Percentiles rank a stretch among this genome's conserved stretches.
These are phyloP conservation scores for Boletus edulis DNA, from an alignment of 768 basidiomycete species.

Conservation along the genomic window DNA sequence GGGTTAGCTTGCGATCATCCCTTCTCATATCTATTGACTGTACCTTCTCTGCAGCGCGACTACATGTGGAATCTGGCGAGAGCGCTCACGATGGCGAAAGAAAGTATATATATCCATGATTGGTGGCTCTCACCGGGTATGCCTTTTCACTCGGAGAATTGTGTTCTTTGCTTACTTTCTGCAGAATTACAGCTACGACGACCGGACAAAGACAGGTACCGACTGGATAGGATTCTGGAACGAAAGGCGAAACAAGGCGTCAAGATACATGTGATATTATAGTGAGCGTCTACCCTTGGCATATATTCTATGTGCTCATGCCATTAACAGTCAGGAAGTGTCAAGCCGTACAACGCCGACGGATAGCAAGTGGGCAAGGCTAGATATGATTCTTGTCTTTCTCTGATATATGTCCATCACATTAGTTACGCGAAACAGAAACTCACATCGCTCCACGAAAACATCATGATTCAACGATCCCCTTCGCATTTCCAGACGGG, in stretches of 20 bases:
- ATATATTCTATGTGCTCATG: constrained; percentile 2
- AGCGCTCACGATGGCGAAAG: constrained; percentile 85
- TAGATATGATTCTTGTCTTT: background rate
- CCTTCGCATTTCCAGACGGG: constrained; percentile 98
- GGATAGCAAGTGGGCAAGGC: constrained; percentile 73
- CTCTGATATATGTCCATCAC: constrained; percentile 5
- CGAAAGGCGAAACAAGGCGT: constrained; percentile 94
- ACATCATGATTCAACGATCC: constrained; percentile 95
- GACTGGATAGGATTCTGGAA: constrained; percentile 82
- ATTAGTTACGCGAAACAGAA: constrained; percentile 83
- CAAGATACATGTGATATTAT: constrained; percentile 92
- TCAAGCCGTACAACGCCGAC: constrained; percentile 93
- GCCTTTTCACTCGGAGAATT: background rate
- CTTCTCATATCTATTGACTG: background rate
- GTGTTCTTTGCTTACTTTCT: background rate
- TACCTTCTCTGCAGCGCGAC: constrained; percentile 62
- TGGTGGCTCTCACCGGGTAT: constrained; percentile 95
- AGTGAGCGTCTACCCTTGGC: constrained; percentile 47
- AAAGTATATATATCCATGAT: constrained; percentile 92
- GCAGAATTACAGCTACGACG: constrained; percentile 84
- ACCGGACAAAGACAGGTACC: constrained; percentile 80
- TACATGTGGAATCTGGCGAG: constrained; percentile 98
- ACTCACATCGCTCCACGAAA: constrained; percentile 76
- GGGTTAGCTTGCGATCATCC: constrained; percentile 50
- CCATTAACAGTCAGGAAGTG: constrained; percentile 75